Base-by-base conservation (phyloP, 805 yeast genomes). In the Yamadazyma endophytica region DNA sequence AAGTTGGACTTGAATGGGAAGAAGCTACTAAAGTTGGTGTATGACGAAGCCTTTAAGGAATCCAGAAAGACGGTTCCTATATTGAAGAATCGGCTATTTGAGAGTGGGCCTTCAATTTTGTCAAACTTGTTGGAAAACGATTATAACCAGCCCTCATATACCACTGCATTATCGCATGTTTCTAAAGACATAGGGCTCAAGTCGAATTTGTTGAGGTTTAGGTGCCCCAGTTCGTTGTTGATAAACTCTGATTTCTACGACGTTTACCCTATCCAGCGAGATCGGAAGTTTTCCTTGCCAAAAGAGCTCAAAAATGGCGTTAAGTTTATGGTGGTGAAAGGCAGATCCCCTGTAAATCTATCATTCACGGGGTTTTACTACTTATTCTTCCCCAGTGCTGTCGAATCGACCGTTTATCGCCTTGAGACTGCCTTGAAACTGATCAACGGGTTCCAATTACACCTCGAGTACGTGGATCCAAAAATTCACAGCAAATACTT, bases 321-420 rank as follows among this genome's bases (percentile, higher is more conserved):
- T n/a, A 27, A 49, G 17, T 61, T 72, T 30, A 52, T 52, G n/a
- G 63, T 70, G 3, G 57, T 74, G 11, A 68, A 76, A 35, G 72
- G 73, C 9, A 50, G 88, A 31, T 59, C 70, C 38, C 71, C 75
- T 0, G 29, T 49, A 2, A 66, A 58, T 12, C 47, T 81, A 15
- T 40, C 54, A 22, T 66, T 72, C 17, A 54, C 64, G 36, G 70
- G 73, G 24, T 63, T 68, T 4, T 77, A 76, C 49, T 80, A 70
- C 47, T 50, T 82, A 21, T 48, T 75, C 5, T 82, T 82, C 45
- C 58, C 60, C 4, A 52, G 58, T 23, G 47, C 52, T 22, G 58
- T 62, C 16, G 69, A 66, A 13, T 85, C 87, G 0, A 61, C 73
- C 13, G 61, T 61, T 3, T 80, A 70, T 49, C 64, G 61, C 51